Evolutionary conservation across 2,329 filamentous ascomycete genomes (phyloP).

Genomic region (Hymenoscyphus occultus): DNA sequence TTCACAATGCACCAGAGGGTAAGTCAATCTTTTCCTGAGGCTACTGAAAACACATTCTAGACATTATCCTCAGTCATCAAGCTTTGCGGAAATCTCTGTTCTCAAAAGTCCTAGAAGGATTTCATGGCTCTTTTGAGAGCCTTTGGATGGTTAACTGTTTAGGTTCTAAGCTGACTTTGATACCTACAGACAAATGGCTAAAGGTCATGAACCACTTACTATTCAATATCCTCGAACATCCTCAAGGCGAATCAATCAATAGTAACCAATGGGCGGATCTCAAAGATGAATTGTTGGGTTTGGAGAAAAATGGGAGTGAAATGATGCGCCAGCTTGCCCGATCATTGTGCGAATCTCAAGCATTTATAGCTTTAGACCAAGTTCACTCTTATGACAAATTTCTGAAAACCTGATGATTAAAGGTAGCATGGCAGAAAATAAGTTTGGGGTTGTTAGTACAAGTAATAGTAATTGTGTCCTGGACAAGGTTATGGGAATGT

Average conservation of each 20-base stretch:
- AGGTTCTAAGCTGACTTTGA: neutral
- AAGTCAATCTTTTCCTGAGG: neutral
- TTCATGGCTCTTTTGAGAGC: neutral
- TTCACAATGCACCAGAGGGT: slow-evolving; percentile 22
- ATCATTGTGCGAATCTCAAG: neutral
- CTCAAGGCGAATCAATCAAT: neutral
- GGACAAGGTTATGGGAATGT: no score
- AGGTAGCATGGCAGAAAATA: no score
- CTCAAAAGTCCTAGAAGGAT: no score
- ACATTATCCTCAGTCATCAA: no score
- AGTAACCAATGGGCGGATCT: neutral
- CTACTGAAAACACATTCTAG: neutral
- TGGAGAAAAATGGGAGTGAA: neutral
- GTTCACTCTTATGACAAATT: no score
- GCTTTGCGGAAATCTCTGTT: no score
- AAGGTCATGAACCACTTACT: slow-evolving; percentile 15
- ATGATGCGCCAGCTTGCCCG: neutral
- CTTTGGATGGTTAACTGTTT: neutral
- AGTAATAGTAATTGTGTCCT: no score
- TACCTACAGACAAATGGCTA: neutral
- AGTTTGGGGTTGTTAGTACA: no score
- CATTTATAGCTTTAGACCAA: neutral
- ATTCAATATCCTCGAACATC: neutral
- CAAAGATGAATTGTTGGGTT: neutral
- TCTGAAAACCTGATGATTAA: no score